These are phyloP conservation scores for Lasiodiplodia sp. DNA, from an alignment of 2,329 filamentous ascomycete species.

Conservation along the genomic window DNA sequence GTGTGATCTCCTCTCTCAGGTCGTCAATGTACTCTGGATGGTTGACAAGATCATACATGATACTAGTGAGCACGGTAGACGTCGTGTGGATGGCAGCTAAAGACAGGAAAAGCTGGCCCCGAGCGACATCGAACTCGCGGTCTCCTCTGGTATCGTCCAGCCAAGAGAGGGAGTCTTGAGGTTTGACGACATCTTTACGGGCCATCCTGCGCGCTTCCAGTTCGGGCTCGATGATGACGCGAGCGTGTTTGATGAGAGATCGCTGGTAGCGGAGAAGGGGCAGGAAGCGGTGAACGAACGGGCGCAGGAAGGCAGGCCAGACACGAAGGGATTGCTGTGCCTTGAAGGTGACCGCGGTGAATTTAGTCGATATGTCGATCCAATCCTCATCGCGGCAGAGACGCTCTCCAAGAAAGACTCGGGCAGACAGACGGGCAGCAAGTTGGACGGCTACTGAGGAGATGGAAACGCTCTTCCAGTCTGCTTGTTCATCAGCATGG, in stretches of 20 bases:
- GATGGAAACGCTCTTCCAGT: slow-evolving; percentile 32
- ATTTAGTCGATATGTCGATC: slow-evolving; percentile 44
- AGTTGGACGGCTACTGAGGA: slow-evolving; percentile 41
- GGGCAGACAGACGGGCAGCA: slow-evolving; percentile 50
- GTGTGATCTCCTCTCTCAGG: slow-evolving; percentile 38
- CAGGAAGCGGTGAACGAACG: slow-evolving; percentile 42
- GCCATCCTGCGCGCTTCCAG: slow-evolving; percentile 40
- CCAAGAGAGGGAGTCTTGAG: slow-evolving; percentile 38
- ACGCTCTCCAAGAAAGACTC: slow-evolving; percentile 49
- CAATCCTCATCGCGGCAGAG: slow-evolving; percentile 50
- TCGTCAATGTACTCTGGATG: slow-evolving; percentile 38
- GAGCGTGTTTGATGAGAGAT: no score
- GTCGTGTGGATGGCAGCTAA: slow-evolving; percentile 36
- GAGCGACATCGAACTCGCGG: slow-evolving; percentile 26
- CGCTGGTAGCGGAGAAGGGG: slow-evolving; percentile 33
- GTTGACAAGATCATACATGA: slow-evolving; percentile 36
- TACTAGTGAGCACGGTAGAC: slow-evolving; percentile 36
- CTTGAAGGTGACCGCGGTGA: slow-evolving; percentile 46
- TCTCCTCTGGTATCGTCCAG: slow-evolving; percentile 36
- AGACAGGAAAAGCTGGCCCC: slow-evolving; percentile 33
- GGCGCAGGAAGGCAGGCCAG: slow-evolving; percentile 43
- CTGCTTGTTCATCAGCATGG: slow-evolving; percentile 3
- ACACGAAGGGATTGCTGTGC: slow-evolving; percentile 43
- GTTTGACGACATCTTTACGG: slow-evolving; percentile 33
- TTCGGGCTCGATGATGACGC: slow-evolving; percentile 42